These are phyloP conservation scores for Roridomyces roridus DNA, from an alignment of 768 basidiomycete species.

Conservation along the genomic window DNA sequence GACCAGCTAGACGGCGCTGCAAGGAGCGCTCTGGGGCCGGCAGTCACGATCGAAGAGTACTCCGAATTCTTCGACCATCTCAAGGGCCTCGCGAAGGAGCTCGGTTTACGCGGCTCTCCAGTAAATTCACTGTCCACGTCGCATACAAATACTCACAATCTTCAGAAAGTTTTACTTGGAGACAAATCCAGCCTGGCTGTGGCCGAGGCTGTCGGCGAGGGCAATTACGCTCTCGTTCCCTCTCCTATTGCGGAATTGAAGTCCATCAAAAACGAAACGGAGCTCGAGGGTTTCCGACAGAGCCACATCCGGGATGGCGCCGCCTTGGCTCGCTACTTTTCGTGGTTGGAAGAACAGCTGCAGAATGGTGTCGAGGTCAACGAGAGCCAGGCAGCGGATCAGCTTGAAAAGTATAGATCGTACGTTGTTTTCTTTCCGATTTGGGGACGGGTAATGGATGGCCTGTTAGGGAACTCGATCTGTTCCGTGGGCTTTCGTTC, in stretches of 20 bases:
- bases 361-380: constrained; percentile 62
- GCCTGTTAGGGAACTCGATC: constrained; percentile 69
- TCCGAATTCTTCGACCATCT: constrained; percentile 70
- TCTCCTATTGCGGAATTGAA: constrained; percentile 85
- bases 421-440: constrained; percentile 42
- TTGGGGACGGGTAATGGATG: not conserved
- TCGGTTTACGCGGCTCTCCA: constrained; percentile 39
- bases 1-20: constrained; percentile 53
- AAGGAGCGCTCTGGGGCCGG: constrained; percentile 54
- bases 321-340: constrained; percentile 87
- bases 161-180: constrained; percentile 77
- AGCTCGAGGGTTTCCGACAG: constrained; percentile 89
- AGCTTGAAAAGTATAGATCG: constrained; percentile 84
- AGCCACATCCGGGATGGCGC: constrained; percentile 90
- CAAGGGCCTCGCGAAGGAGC: constrained; percentile 46
- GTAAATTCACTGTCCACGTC: constrained; percentile 29
- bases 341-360: constrained; percentile 92
- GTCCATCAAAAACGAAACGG: constrained; percentile 79
- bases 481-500: constrained; percentile 91
- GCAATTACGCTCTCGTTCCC: constrained; percentile 62
- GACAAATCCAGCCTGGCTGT: constrained; percentile 84
- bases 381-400: constrained; percentile 82
- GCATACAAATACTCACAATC: not conserved
- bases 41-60: constrained; percentile 76
- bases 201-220: constrained; percentile 79